Conservation (phyloP, 805 yeast species). For the Candida glaebosa region DNA sequence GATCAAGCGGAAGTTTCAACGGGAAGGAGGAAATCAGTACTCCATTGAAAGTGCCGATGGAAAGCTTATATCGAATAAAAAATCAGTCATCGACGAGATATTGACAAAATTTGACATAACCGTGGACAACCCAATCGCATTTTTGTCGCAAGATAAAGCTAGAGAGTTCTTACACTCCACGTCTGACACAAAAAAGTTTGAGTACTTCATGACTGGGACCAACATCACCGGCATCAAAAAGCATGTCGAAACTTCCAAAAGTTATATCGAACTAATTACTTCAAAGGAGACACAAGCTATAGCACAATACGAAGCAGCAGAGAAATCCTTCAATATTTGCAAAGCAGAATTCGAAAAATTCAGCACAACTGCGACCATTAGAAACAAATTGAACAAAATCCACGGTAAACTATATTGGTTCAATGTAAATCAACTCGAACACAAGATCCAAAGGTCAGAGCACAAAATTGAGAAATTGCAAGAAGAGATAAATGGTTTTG, state of each 20-base stretch:
- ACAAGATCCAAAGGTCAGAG: slow-evolving; percentile 16
- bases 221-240: slow-evolving; percentile 62
- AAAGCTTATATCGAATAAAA: slow-evolving; percentile 55
- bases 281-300: slow-evolving; percentile 24
- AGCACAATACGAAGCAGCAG: slow-evolving; percentile 21
- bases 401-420: slow-evolving; percentile 43
- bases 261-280: slow-evolving; percentile 27
- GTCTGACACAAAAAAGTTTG: slow-evolving; percentile 67
- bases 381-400: slow-evolving; percentile 29
- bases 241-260: slow-evolving; percentile 39
- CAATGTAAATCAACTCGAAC: slow-evolving; percentile 31
- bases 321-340: slow-evolving; percentile 25
- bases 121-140: slow-evolving; percentile 87
- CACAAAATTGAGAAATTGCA: slow-evolving; percentile 13
- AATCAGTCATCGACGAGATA: slow-evolving; percentile 63
- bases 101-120: slow-evolving; percentile 70
- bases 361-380: slow-evolving; percentile 29
- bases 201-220: slow-evolving; percentile 78
- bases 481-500: not conserved
- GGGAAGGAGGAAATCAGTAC: slow-evolving; percentile 48
- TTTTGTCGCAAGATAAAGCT: slow-evolving; percentile 91
- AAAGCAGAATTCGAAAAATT: slow-evolving; percentile 29
- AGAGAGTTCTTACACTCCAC: slow-evolving; percentile 81
- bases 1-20: slow-evolving; percentile 62
- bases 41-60: slow-evolving; percentile 51